These are phyloP conservation scores for Phytophthora cryptogea DNA, from an alignment of 352 stramenopile species.

Conservation along the genomic window DNA sequence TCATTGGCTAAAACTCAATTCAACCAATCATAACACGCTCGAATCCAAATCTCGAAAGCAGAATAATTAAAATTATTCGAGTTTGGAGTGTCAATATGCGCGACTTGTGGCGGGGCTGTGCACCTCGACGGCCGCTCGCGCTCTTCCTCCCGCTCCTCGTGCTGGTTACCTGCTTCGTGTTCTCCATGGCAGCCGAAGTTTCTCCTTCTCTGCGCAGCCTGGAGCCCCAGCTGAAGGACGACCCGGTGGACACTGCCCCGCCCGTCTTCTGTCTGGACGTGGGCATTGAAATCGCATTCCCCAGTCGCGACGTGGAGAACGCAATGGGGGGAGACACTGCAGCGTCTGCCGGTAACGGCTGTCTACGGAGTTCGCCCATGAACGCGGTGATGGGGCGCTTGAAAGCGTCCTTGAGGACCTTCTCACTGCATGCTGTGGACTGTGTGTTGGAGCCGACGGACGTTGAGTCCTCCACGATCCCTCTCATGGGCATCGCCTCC, in stretches of 20 bases:
- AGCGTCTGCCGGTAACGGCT: slow-evolving; percentile 23
- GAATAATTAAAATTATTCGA: too few relatives aligned
- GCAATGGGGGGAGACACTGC: slow-evolving; percentile 20
- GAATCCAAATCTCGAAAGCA: slow-evolving; percentile 3
- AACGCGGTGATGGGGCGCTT: slow-evolving; percentile 38
- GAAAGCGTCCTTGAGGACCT: slow-evolving; percentile 35
- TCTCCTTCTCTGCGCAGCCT: slow-evolving; percentile 8
- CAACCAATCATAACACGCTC: slow-evolving; percentile 9
- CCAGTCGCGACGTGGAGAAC: slow-evolving; percentile 24
- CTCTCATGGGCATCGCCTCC: slow-evolving; percentile 39
- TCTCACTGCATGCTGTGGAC: slow-evolving; percentile 49
- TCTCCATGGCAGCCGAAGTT: not conserved
- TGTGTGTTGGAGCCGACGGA: slow-evolving; percentile 43
- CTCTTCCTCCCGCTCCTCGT: slow-evolving; percentile 1
- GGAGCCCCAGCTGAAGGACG: slow-evolving; percentile 1
- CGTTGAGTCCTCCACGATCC: slow-evolving; percentile 34
- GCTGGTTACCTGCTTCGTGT: not conserved
- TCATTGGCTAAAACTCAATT: slow-evolving; percentile 13
- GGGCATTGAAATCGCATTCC: slow-evolving; percentile 52
- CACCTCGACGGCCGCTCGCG: not conserved
- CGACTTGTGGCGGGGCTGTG: slow-evolving; percentile 1
- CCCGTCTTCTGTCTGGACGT: slow-evolving; percentile 52
- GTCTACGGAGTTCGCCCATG: slow-evolving; percentile 46
- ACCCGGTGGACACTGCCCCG: slow-evolving; percentile 10
- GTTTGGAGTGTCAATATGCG: slow-evolving; percentile 9